These are phyloP conservation scores for Suhomyces atakaporum DNA, from an alignment of 1,139 yeast genomes.

Conservation along the genomic window DNA sequence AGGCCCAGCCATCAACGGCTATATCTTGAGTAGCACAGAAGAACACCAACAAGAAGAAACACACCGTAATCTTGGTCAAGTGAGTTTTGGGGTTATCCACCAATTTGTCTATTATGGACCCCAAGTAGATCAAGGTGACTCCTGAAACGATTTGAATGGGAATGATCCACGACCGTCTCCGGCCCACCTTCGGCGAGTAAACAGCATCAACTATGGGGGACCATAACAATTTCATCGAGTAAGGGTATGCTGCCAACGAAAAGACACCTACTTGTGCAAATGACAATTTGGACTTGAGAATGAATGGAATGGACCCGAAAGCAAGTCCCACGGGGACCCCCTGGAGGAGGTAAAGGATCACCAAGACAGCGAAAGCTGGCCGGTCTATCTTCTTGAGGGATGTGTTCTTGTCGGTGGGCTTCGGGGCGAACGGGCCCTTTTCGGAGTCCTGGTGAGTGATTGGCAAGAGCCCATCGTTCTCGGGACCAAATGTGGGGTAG, in stretches of 20 bases:
- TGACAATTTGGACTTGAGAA: conserved; percentile 77
- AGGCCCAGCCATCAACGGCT: conserved; percentile 99
- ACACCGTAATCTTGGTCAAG: conserved; percentile 54
- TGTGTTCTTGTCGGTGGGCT: conserved; percentile 9
- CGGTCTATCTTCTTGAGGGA: conserved; percentile 43
- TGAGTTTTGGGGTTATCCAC: conserved; percentile 59
- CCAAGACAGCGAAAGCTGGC: conserved; percentile 72
- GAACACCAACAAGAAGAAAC: conserved; percentile 76
- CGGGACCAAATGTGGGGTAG: conserved; percentile 31
- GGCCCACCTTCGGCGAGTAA: conserved; percentile 66
- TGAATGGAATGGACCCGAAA: conserved; percentile 93
- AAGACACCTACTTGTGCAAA: conserved; percentile 91
- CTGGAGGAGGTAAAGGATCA: conserved; percentile 76
- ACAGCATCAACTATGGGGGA: conserved; percentile 94
- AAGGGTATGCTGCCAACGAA: conserved; percentile 91
- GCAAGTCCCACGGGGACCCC: conserved; percentile 97
- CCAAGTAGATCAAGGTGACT: conserved; percentile 61
- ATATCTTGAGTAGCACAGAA: conserved; percentile 97
- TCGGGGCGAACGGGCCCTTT: conserved; percentile 8
- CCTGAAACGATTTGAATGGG: conserved; percentile 87
- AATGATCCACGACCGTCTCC: conserved; percentile 91
- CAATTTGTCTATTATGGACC: conserved; percentile 57
- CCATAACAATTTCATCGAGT: conserved; percentile 89
- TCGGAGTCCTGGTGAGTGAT: conserved; percentile 27
- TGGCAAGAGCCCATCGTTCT: conserved; percentile 41